These are phyloP conservation scores for Alloteropsis semialata DNA, from an alignment of 176 grass and related monocot species.

Conservation along the genomic window DNA sequence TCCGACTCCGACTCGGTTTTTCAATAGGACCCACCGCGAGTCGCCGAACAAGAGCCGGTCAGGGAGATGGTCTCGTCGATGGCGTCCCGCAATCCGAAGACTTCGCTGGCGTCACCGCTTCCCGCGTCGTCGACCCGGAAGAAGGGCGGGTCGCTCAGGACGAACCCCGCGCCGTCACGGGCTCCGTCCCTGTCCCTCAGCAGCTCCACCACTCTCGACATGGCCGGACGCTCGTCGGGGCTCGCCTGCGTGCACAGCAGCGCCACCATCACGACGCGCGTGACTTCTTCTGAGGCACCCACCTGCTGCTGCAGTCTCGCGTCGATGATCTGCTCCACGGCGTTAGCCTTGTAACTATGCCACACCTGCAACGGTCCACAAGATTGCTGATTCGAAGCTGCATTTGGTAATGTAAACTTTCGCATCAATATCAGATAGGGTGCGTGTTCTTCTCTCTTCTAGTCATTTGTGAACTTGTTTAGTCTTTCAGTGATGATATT, in stretches of 20 bases:
- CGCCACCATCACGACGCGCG: slow-evolving; percentile 15
- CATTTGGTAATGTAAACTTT: neutral
- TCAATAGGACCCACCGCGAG: too few species aligned
- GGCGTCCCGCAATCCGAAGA: too few species aligned
- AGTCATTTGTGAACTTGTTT: neutral
- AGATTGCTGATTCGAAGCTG: neutral
- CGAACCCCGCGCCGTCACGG: neutral
- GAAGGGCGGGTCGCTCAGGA: neutral
- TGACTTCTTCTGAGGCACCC: neutral
- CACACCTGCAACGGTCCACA: slow-evolving; percentile 8
- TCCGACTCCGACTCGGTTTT: too few species aligned
- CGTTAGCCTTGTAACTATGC: slow-evolving; percentile 1
- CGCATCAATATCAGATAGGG: neutral
- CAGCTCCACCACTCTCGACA: slow-evolving; percentile 32
- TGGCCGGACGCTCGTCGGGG: slow-evolving; percentile 31
- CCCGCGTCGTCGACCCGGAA: neutral
- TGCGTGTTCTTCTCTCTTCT: neutral
- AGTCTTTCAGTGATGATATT: neutral
- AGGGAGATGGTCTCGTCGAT: too few species aligned
- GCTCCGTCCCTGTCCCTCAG: neutral
- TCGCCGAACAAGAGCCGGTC: too few species aligned
- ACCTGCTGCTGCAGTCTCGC: neutral
- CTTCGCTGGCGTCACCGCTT: neutral
- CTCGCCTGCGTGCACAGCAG: slow-evolving; percentile 31
- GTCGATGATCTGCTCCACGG: neutral